phyloP scores from a whole-genome alignment of 495 filamentous ascomycete species.

The Penicillium flavigenum region DNA sequence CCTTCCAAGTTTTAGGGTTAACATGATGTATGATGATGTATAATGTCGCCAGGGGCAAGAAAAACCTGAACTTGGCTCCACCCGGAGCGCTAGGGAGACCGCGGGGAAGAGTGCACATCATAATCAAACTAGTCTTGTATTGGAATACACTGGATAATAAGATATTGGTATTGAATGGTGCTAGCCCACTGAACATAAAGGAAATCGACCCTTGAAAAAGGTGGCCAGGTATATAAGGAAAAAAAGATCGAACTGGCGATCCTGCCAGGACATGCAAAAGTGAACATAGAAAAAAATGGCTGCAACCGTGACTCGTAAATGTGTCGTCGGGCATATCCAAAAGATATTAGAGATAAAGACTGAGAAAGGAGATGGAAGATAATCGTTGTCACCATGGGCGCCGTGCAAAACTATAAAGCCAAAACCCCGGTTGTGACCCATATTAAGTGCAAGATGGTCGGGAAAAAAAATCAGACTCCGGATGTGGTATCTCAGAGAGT shows the following conservation, averaged over 20 bases:
- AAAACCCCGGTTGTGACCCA: constrained; percentile 7
- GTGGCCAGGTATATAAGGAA: constrained; percentile 9
- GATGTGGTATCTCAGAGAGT: constrained; percentile 9
- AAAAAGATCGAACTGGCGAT: constrained; percentile 14
- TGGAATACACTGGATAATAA: not conserved
- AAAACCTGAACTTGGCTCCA: constrained; percentile 18
- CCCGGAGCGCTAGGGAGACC: constrained; percentile 21
- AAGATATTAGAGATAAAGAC: constrained; percentile 15
- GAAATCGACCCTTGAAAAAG: constrained; percentile 4
- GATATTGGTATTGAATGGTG: constrained; percentile 17
- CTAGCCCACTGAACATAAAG: constrained; percentile 7
- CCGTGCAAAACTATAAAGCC: constrained; percentile 26
- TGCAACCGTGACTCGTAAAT: constrained; percentile 31
- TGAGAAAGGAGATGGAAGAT: constrained; percentile 3
- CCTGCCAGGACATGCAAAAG: constrained; percentile 14
- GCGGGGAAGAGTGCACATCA: constrained; percentile 33
- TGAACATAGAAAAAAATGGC: constrained; percentile 12
- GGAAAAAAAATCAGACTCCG: constrained; percentile 5
- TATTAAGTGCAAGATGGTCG: constrained; percentile 10
- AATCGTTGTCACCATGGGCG: constrained; percentile 21
- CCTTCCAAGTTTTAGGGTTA: no score
- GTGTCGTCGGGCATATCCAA: constrained; percentile 14
- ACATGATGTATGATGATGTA: constrained; percentile 3
- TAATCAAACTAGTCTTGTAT: constrained; percentile 27
- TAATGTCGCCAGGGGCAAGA: constrained; percentile 19